A percentile compares a stretch with the other conserved stretches of the same genome.
These are phyloP conservation scores for Cucurbita pepo DNA, from an alignment of 306 rosid genomes.

Conservation along the genomic window DNA sequence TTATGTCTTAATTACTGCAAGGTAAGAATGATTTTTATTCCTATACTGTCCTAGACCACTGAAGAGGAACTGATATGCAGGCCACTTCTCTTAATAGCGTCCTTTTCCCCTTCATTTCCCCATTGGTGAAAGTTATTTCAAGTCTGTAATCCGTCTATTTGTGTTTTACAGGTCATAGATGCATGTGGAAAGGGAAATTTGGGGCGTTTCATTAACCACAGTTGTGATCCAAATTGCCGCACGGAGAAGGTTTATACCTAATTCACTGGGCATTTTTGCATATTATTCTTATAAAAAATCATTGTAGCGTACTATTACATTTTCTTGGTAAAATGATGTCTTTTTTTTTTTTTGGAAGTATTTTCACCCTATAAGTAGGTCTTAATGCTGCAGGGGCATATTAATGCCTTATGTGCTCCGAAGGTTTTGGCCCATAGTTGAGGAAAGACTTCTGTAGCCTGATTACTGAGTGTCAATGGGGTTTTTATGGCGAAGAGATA, in stretches of 20 bases:
- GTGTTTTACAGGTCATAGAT: constrained; percentile 68
- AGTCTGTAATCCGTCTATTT: background rate
- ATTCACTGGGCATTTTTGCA: background rate
- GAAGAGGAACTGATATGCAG: background rate
- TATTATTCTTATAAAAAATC: background rate
- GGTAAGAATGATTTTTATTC: background rate
- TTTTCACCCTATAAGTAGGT: background rate
- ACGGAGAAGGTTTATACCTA: constrained; percentile 69
- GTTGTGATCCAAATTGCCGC: constrained; percentile 95
- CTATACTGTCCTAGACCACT: background rate
- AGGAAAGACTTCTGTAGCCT: background rate
- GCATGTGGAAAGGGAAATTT: constrained; percentile 96
- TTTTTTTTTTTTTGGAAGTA: no score
- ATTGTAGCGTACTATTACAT: background rate
- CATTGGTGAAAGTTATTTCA: background rate
- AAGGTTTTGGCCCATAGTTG: background rate
- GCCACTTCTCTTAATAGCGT: background rate
- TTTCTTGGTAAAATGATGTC: background rate
- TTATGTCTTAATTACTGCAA: background rate
- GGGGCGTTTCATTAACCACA: constrained; percentile 98
- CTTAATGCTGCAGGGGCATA: background rate
- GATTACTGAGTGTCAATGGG: background rate
- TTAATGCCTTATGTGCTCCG: background rate
- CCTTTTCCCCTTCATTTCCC: background rate
- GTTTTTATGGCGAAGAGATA: background rate